These are phyloP conservation scores for Hemisphaericaspora subhashii DNA, from an alignment of 1,139 yeast species.

Conservation along the genomic window DNA sequence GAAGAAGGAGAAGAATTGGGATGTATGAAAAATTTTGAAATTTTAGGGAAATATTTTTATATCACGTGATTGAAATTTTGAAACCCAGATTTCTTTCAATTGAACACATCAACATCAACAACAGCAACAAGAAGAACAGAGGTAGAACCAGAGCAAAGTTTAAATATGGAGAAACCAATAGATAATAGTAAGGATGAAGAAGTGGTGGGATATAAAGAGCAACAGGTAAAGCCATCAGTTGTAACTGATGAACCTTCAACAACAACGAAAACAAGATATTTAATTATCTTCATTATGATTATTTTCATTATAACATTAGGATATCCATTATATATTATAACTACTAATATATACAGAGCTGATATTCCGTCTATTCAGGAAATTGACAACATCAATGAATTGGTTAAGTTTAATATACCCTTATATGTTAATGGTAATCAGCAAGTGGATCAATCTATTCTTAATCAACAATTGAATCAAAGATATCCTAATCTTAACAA, in stretches of 20 bases:
- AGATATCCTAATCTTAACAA: constrained; percentile 22
- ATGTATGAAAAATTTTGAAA: too few species aligned
- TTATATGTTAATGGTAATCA: constrained; percentile 51
- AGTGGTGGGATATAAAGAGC: neutral
- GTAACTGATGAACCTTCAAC: constrained; percentile 7
- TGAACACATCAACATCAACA: neutral
- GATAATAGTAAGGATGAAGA: too few species aligned
- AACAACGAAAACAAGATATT: constrained; percentile 4
- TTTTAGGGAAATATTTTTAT: too few species aligned
- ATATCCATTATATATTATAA: constrained; percentile 66
- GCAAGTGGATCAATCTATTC: constrained; percentile 27
- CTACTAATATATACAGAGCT: constrained; percentile 78
- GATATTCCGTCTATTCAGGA: constrained; percentile 56
- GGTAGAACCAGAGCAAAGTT: too few species aligned
- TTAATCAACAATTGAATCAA: constrained; percentile 26
- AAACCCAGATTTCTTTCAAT: too few species aligned
- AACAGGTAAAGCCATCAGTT: neutral
- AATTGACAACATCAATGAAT: constrained; percentile 40
- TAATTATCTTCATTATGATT: constrained; percentile 33
- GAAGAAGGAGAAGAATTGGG: too few species aligned
- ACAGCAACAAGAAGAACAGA: neutral
- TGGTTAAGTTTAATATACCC: constrained; percentile 53
- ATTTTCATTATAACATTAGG: constrained; percentile 49
- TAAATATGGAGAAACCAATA: too few species aligned
- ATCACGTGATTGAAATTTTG: too few species aligned